Evolutionary conservation across 441 rosid genomes (phyloP), one percentile per base, ranked within the genome.

Genomic region (Populus hybrid): DNA sequence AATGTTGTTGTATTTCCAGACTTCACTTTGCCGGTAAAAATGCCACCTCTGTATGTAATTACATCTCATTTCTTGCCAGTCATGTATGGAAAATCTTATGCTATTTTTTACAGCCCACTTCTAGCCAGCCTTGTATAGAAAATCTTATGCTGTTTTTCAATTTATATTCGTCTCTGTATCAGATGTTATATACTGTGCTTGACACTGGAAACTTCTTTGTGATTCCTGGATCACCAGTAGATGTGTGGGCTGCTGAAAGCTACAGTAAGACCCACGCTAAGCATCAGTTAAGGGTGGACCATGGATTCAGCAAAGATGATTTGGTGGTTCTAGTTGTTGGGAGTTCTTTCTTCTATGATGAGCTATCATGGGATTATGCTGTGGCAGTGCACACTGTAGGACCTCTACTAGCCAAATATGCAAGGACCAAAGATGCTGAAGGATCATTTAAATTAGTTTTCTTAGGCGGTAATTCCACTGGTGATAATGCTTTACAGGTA

Each of bases 141-240:
- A 38, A 38, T 38, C 46, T 38, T 38, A 38, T 10, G 12, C 3
- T 38, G 46, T 38, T 38, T 38, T 38, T 38, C 46, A 80, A 86
- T 72, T 2, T 69, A 85, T 79, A 42, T 81, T 26, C 71, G 75
- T 82, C 78, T 67, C 72, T 86, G 79, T 75, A 78, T 85, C 97
- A 97, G 99, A 93, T 97, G 98, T 77, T 97, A 82, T 90, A 94
- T 87, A 91, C 94, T 81, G 81, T 86, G 86, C 97, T 97, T 80
- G 99, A 97, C 87, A 84, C 90, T 87, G 98, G 99, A 84, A 94
- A 97, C 91, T 97, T 97, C 85, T 86, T 89, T 90, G 99, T 94
- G 75, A 86, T 94, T 88, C 95, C 97, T 84, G 99, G 98, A 83
- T 89, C 97, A 57, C 95, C 95, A 61, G 81, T 88, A 32, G 98